Conservation (phyloP, 129 eudicot genomes). For the Ambrosia artemisiifolia region DNA sequence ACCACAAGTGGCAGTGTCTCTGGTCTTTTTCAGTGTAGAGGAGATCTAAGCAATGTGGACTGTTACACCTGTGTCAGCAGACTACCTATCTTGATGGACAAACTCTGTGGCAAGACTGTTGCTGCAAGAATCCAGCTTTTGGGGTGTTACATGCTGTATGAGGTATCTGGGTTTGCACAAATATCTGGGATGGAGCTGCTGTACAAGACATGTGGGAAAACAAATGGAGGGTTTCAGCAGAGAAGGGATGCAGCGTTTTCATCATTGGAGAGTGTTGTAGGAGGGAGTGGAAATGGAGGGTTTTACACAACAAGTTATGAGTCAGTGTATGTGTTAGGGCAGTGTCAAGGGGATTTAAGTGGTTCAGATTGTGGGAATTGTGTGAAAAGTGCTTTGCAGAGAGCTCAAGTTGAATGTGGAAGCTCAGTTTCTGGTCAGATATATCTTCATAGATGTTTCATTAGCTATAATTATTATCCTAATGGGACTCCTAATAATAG, state of each 20-base stretch:
- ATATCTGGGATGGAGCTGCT: slow-evolving; percentile 77
- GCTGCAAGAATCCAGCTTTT: slow-evolving; percentile 85
- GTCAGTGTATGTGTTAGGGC: slow-evolving; percentile 67
- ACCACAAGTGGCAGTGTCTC: slow-evolving; percentile 57
- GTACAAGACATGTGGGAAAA: slow-evolving; percentile 69
- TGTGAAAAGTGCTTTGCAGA: slow-evolving; percentile 74
- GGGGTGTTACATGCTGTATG: slow-evolving; percentile 83
- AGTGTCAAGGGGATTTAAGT: slow-evolving; percentile 88
- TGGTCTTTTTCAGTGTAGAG: slow-evolving; percentile 87
- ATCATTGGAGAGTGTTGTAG: slow-evolving; percentile 46
- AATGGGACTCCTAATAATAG: slow-evolving; percentile 62
- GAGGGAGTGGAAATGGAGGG: slow-evolving; percentile 44
- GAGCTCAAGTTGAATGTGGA: slow-evolving; percentile 86
- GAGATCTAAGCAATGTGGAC: slow-evolving; percentile 65
- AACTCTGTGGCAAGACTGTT: slow-evolving; percentile 70
- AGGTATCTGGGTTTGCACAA: slow-evolving; percentile 71
- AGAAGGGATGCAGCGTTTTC: slow-evolving; percentile 63
- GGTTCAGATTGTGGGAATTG: slow-evolving; percentile 70
- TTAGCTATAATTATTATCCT: slow-evolving; percentile 60
- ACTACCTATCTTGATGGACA: slow-evolving; percentile 63
- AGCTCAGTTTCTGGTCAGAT: slow-evolving; percentile 70
- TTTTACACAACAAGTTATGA: slow-evolving; percentile 61
- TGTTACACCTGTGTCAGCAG: slow-evolving; percentile 74
- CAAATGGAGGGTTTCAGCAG: slow-evolving; percentile 49
- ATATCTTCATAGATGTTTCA: slow-evolving; percentile 69